Conservation (phyloP, 2,329 filamentous ascomycete species). For the Grosmannia huntii region DNA sequence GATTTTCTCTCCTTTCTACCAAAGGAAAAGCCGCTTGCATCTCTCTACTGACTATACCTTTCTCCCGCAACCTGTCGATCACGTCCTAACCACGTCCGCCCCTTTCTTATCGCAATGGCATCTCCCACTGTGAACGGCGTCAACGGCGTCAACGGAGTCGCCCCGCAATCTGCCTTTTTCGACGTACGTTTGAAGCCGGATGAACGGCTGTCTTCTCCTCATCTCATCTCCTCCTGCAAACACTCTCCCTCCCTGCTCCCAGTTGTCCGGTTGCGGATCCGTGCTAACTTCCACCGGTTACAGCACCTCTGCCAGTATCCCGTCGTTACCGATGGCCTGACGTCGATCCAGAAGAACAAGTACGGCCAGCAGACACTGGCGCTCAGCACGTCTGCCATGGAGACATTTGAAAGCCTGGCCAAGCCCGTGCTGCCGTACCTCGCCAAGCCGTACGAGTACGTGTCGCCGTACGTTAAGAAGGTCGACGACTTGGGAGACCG, state of each 20-base stretch:
- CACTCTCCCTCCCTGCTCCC: neutral
- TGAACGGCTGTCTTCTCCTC: too few relatives aligned
- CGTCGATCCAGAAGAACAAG: constrained; percentile 67
- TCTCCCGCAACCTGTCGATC: too few relatives aligned
- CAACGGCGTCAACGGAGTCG: constrained; percentile 6
- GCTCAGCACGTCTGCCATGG: constrained; percentile 61
- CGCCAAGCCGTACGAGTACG: constrained; percentile 64
- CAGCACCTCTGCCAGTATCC: constrained; percentile 82
- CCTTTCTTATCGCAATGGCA: constrained; percentile 7
- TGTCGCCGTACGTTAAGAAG: constrained; percentile 73
- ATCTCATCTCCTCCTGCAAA: neutral
- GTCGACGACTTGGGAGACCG: constrained; percentile 67
- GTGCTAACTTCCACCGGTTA: neutral
- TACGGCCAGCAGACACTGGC: constrained; percentile 74
- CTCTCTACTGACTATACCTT: neutral
- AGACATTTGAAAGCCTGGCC: constrained; percentile 62
- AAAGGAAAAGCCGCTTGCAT: neutral
- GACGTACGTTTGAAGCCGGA: constrained; percentile 4
- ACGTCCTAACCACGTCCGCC: neutral
- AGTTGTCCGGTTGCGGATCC: neutral
- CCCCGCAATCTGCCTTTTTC: constrained; percentile 11
- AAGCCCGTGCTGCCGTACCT: constrained; percentile 70
- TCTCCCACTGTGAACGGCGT: constrained; percentile 11
- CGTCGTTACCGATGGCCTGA: constrained; percentile 64
- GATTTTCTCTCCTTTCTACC: neutral